These are phyloP conservation scores for Fusarium mangiferae DNA, from an alignment of 2,329 filamentous ascomycete species.

Conservation along the genomic window DNA sequence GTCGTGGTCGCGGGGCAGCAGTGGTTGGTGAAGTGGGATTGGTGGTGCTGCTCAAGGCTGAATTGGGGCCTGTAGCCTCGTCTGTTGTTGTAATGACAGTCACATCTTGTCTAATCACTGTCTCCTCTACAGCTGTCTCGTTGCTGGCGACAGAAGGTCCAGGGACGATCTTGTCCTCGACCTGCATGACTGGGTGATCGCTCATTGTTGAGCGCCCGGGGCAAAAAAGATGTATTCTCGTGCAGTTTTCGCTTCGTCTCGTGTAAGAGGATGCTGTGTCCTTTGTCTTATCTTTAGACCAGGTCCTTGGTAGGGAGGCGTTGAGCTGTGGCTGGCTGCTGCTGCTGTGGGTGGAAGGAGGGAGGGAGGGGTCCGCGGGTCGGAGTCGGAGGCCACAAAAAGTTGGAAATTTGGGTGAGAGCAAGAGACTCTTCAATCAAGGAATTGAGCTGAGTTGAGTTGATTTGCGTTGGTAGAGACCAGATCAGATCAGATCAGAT, in stretches of 20 bases:
- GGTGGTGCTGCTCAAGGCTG: slow-evolving; percentile 20
- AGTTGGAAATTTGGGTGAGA: slow-evolving; percentile 9
- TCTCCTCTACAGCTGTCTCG: slow-evolving; percentile 26
- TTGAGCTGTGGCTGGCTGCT: slow-evolving; percentile 23
- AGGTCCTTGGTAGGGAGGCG: slow-evolving; percentile 3
- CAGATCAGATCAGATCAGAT: neutral
- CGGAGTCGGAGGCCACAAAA: slow-evolving; percentile 32
- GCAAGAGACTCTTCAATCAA: neutral
- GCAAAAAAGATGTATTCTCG: slow-evolving; percentile 7
- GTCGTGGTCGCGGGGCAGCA: slow-evolving; percentile 41
- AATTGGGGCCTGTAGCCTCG: slow-evolving; percentile 1
- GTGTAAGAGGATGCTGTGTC: slow-evolving; percentile 23
- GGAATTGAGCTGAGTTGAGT: neutral
- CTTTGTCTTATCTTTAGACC: slow-evolving; percentile 6
- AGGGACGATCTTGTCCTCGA: slow-evolving; percentile 38
- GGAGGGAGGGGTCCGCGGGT: slow-evolving; percentile 33
- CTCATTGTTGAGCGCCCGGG: slow-evolving; percentile 38
- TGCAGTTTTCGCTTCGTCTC: slow-evolving; percentile 13
- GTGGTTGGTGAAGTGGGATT: slow-evolving; percentile 27
- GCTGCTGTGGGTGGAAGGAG: slow-evolving; percentile 8
- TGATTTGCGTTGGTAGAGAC: neutral
- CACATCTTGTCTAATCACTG: slow-evolving; percentile 11
- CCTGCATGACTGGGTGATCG: slow-evolving; percentile 42
- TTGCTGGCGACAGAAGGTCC: slow-evolving; percentile 19
- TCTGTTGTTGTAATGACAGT: slow-evolving; percentile 11